A percentile compares a stretch with the other conserved stretches of the same genome.
Conservation (phyloP, 257 asterid species). For the Capsicum pubescens region DNA sequence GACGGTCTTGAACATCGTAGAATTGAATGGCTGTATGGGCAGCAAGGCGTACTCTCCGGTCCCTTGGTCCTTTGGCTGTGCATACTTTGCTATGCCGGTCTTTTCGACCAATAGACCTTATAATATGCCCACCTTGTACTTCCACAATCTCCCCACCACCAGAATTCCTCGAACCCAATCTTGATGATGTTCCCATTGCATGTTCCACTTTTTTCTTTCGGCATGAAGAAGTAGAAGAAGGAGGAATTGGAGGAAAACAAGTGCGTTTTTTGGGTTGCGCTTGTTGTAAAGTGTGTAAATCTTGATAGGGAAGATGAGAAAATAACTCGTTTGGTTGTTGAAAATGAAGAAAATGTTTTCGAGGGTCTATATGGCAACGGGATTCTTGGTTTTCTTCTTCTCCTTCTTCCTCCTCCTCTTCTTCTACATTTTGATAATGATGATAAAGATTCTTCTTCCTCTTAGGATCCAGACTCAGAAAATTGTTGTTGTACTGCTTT, state of each 20-base stretch:
- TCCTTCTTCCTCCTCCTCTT: slow-evolving; percentile 33
- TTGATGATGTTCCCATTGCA: slow-evolving; percentile 50
- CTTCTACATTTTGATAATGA: slow-evolving; percentile 42
- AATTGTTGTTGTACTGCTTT: slow-evolving; percentile 36
- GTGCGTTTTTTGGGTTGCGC: slow-evolving; percentile 55
- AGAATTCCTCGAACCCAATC: slow-evolving; percentile 48
- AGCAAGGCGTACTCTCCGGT: slow-evolving; percentile 93
- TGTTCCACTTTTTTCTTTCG: slow-evolving; percentile 36
- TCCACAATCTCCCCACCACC: slow-evolving; percentile 78
- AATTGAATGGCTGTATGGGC: slow-evolving; percentile 97
- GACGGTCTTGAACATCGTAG: slow-evolving; percentile 97
- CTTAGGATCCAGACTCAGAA: slow-evolving; percentile 94
- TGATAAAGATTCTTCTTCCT: slow-evolving; percentile 46
- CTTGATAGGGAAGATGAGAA: slow-evolving; percentile 27
- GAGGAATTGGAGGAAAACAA: slow-evolving; percentile 39
- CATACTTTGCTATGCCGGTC: slow-evolving; percentile 99
- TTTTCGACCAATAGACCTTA: slow-evolving; percentile 89
- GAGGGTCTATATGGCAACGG: slow-evolving; percentile 24
- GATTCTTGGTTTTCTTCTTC: slow-evolving; percentile 35
- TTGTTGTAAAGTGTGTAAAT: background rate
- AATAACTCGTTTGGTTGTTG: slow-evolving; percentile 9
- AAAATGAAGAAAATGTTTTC: slow-evolving; percentile 36
- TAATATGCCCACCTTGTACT: slow-evolving; percentile 98
- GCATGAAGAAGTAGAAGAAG: slow-evolving; percentile 13
- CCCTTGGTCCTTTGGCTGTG: slow-evolving; percentile 97